Evolutionary conservation across 495 filamentous ascomycete genomes (phyloP).

Genomic region (Monascus purpureus): DNA sequence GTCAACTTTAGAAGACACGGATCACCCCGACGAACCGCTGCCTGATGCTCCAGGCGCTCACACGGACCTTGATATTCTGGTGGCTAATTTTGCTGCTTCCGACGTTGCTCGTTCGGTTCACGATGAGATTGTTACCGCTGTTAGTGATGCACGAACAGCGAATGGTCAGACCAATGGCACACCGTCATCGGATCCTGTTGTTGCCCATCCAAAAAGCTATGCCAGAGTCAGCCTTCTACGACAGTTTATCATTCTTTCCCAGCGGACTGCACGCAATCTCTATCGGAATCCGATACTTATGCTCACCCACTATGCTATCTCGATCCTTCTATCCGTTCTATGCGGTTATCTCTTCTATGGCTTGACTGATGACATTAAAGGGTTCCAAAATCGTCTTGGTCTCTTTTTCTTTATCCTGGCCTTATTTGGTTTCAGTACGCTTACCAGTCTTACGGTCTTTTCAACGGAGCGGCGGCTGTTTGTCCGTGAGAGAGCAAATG

Average conservation of each 20-base stretch:
- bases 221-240: slow-evolving; percentile 59
- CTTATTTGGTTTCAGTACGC: slow-evolving; percentile 89
- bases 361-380: slow-evolving; percentile 84
- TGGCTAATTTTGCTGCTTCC: slow-evolving; percentile 59
- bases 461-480: slow-evolving; percentile 85
- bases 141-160: slow-evolving; percentile 41
- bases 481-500: slow-evolving; percentile 87
- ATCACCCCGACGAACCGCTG: slow-evolving; percentile 68
- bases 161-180: slow-evolving; percentile 59
- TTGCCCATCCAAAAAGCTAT: slow-evolving; percentile 54
- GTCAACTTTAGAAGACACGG: slow-evolving; percentile 47
- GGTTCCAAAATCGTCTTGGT: slow-evolving; percentile 97
- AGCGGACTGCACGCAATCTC: slow-evolving; percentile 90
- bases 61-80: slow-evolving; percentile 73
- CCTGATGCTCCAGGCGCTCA: slow-evolving; percentile 42
- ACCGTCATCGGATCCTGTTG: slow-evolving; percentile 27
- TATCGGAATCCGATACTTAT: slow-evolving; percentile 98
- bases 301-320: slow-evolving; percentile 98
- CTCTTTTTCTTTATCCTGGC: slow-evolving; percentile 96
- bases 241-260: slow-evolving; percentile 81
- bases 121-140: slow-evolving; percentile 63
- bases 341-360: slow-evolving; percentile 95
- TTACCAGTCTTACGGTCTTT: slow-evolving; percentile 89
- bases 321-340: slow-evolving; percentile 85
- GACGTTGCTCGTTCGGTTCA: slow-evolving; percentile 65